Evolutionary conservation across 2,329 filamentous ascomycete genomes (phyloP), one percentile per base, ranked within the genome.

Genomic region (Fusarium piperis): DNA sequence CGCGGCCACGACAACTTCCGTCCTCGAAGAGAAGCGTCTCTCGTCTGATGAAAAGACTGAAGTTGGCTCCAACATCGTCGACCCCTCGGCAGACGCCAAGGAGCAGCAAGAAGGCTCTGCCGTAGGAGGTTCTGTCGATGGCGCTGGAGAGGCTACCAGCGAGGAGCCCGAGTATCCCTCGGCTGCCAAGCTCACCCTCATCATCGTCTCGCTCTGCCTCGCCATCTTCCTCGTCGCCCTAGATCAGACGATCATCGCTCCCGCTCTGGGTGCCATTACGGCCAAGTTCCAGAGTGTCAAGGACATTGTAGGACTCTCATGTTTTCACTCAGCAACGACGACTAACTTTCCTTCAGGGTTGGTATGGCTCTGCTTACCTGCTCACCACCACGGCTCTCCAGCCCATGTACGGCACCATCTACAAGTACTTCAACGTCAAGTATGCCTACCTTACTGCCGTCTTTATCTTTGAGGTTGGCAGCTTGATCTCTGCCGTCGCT

Each of bases 211-310:
- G 4, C 81, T 87, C 61, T 84, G 83, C 65, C 76, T 87, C 15
- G 78, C 83, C 62, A 79, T 86, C 64, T 86, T 87, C 75, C 81
- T 87, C 39, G 84, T 87, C 48, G 85, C 85, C 4, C 80, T 87
- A 12, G 85, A 87, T 68, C 84, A 86, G 78, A 87, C 85, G 52
- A 87, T 86, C 67, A 85, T 87, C 67, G 85, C 85, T 7, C 86
- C 86, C 15, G 86, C 86, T 1, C 81, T 88, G 18, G 85, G 85
- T 20, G 84, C 85, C 74, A 88, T 88, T 70, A 87, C 85, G 0
- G 78, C 78, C 1, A 78, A 85, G 53, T 87, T 83, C 58, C 64
- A 74, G 46, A 84, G 81, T 55, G 81, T 85, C 36, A 81, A 82
- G 70, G 85, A 87, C 62, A 85, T 87, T 68, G 85, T 82, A 62